Base-by-base conservation (phyloP, 371 early-diverging fungal genomes). In the Coemansia sp. region DNA sequence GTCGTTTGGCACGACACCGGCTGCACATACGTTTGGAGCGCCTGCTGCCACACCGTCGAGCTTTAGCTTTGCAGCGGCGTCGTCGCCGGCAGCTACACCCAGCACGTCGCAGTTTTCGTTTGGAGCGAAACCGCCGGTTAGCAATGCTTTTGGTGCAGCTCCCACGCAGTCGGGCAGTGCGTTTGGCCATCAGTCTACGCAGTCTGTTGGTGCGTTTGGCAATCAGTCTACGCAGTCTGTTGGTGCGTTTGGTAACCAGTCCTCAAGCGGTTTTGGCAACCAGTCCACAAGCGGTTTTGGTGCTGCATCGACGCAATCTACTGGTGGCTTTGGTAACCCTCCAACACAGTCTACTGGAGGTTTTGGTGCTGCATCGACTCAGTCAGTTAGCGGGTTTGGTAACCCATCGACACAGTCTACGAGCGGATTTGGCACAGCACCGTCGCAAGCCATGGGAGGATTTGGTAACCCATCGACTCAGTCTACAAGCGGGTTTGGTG, bases 11-110 rank as follows among this genome's bases (percentile, higher is more conserved):
- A 29, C 54, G 31, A 22, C 54, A 18, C 26, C 63, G 26, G 24
- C 57, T 14, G 65, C 64, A 6, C 24, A 48, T 4, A 59, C 72
- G 29, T 72, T 72, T 59, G 69, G 72, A 4, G 69, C 72, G 7
- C 69, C 72, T 5, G 70, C 74, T 0, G 66, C 70, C 4, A 73
- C 74, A 10, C 70, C 74, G 21, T 69, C 70, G 16, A 61, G 51
- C 42, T 59, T 73, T 26, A 66, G 52, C 37, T 74, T 74, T 63
- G 71, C 63, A 3, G 59, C 29, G 5, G 64, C 71, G 1, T 66
- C 74, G 14, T 66, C 74, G 27, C 60, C 66, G 5, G 71, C 70
- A 0, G 71, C 54, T 5, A 69, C 74, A 13, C 67, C 67, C 24
- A 34, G 56, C 48, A 42, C 74, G 3, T 40, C 67, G 10, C 50